These are phyloP conservation scores for Fusarium denticulatum DNA, from an alignment of 2,329 filamentous ascomycete species.

Conservation along the genomic window DNA sequence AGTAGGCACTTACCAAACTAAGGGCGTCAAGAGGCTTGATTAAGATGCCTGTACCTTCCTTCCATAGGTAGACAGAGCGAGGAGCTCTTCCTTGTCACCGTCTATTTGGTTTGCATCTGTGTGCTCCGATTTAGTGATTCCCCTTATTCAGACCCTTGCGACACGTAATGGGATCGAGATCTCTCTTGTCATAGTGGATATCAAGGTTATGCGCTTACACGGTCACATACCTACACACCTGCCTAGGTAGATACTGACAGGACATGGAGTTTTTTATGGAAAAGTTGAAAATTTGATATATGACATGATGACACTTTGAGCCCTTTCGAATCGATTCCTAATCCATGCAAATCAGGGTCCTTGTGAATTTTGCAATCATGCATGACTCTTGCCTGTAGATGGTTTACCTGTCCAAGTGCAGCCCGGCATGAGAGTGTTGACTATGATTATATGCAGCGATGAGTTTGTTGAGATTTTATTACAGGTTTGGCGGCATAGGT, in stretches of 20 bases:
- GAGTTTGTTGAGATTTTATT: neutral
- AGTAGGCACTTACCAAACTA: neutral
- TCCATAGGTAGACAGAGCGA: neutral
- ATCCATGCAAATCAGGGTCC: conserved; percentile 23
- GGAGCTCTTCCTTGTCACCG: conserved; percentile 15
- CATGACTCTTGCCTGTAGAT: neutral
- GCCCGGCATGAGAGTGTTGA: neutral
- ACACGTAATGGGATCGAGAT: conserved; percentile 31
- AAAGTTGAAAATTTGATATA: conserved; percentile 21
- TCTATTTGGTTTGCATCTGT: neutral
- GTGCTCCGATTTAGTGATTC: neutral
- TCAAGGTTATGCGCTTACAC: conserved; percentile 24
- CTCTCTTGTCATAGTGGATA: conserved; percentile 10
- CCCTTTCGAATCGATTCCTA: neutral
- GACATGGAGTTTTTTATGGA: conserved; percentile 27
- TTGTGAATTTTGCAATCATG: neutral
- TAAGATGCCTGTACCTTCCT: neutral
- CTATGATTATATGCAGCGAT: neutral
- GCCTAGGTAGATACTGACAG: neutral
- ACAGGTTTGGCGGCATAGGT: neutral
- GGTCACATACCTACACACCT: neutral
- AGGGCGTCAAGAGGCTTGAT: conserved; percentile 6
- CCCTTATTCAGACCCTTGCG: conserved; percentile 15
- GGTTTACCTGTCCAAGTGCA: neutral
- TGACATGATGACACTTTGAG: neutral